Evolutionary conservation across 441 rosid species (phyloP), one percentile per base, ranked within the genome.

Genomic region (Arabidopsis lyrata): DNA sequence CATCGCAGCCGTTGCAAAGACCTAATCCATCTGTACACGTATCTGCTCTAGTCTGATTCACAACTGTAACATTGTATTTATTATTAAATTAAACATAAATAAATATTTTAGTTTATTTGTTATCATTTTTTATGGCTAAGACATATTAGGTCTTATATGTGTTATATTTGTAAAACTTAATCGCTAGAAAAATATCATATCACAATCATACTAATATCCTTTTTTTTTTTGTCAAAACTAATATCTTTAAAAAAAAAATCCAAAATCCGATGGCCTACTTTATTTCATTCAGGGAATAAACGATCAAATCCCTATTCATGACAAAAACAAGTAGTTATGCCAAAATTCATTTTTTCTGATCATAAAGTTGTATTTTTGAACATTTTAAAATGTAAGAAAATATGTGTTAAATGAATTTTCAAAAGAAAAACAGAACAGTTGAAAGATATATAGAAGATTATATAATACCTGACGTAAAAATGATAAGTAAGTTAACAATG

Each of bases 391-490:
- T 18, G 9, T 10, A 22, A 38, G 49, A n/a, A 44, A 48, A 59
- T 16, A 57, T 36, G 1, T 56, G n/a, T 45, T 10, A 6, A 63
- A 63, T 44, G 39, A 47, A 12, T 1, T 5, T 29, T 29, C 4
- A 24, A 24, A 8, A 56, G 44, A 3, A 15, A 22, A 65, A 24
- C 32, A n/a, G 22, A 63, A 24, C 22, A 64, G 8, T 12, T 57
- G 24, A 58, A 24, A 58, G 54, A n/a, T 47, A 15, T 12, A 35
- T 22, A 24, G 22, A 61, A 41, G 6, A 63, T 34, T 32, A 9
- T 44, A 16, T 16, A 9, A 38, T 32, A 75, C 78, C 78, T 53
- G 74, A 68, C 13, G 50, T 11, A 61, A 45, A 54, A 0, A 75
- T 35, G 42, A 68, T n/a, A 15, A 75, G 49, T 14, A 68, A 45